phyloP scores from a whole-genome alignment of 768 basidiomycete genomes.

The Lentinula guzmanii region DNA sequence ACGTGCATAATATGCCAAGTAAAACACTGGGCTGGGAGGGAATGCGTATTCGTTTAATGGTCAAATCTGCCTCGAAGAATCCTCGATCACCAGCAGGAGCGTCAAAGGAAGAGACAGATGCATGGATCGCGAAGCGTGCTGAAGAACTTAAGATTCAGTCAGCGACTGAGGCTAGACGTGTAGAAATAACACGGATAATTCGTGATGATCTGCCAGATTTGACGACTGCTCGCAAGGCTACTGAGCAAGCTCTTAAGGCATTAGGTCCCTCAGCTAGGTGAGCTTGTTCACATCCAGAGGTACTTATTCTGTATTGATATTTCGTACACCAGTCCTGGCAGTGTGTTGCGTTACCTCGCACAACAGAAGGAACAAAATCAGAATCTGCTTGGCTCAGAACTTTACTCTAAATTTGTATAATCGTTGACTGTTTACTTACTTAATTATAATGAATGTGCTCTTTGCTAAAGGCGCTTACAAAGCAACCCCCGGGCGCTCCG shows the following conservation, averaged over 20 bases:
- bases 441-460: no score
- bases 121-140: background rate
- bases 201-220: background rate
- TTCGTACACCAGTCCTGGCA: conserved; percentile 2
- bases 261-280: conserved; percentile 4
- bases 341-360: conserved; percentile 5
- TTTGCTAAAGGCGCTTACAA: no score
- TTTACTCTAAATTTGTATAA: background rate
- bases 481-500: background rate
- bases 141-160: background rate
- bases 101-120: background rate
- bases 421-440: background rate
- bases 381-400: background rate
- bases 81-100: background rate
- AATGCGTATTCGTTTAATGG: conserved; percentile 40
- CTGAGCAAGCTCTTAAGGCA: background rate
- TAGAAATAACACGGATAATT: background rate
- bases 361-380: background rate
- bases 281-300: background rate
- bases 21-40: conserved; percentile 35
- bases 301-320: background rate
- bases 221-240: background rate
- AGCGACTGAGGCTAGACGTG: background rate
- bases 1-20: conserved; percentile 45
- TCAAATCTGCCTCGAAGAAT: conserved; percentile 18